Evolutionary conservation across 2,329 filamentous ascomycete species (phyloP), one percentile per base, ranked within the genome.

Genomic region (Ophiostoma pallidulum): DNA sequence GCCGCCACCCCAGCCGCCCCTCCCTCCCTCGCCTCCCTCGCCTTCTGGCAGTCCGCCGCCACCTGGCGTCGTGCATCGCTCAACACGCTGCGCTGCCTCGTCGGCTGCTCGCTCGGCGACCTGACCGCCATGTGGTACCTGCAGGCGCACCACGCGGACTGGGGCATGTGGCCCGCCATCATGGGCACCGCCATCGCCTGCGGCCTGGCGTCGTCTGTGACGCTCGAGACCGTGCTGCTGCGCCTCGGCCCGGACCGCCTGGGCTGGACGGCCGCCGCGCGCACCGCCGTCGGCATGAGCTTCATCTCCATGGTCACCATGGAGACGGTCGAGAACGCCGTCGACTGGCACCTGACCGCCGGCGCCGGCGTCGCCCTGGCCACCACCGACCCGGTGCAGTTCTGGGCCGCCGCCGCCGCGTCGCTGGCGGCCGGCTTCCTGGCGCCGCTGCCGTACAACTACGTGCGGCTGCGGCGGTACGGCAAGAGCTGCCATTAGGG

Each of bases 241-340:
- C 66, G 65, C 1, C 54, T 64, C 1, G 75, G 74, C 1, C 64
- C 62, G 2, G 75, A 78, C 45, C 57, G 60, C 8, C 59, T 78
- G 0, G 53, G 69, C 0, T 77, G 72, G 73, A 48, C 55, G 0
- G 56, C 54, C 1, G 75, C 75, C 0, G 65, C 63, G 3, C 70
- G 64, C 38, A 78, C 75, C 0, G 75, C 75, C 0, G 68, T 70
- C 19, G 75, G 75, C 1, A 79, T 78, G 75, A 78, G 75, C 49
- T 59, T 77, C 41, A 70, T 78, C 9, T 78, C 74, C 0, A 78
- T 78, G 75, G 9, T 77, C 2, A 72, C 74, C 0, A 79, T 79
- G 75, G 75, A 78, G 56, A 51, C 65, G 3, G 73, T 70, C 0
- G 69, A 78, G 54, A 78, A 78, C 51, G 51, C 62, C 0, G 74